Base-by-base conservation (phyloP, 352 stramenopile genomes). In the Phytopythium delawarense region DNA sequence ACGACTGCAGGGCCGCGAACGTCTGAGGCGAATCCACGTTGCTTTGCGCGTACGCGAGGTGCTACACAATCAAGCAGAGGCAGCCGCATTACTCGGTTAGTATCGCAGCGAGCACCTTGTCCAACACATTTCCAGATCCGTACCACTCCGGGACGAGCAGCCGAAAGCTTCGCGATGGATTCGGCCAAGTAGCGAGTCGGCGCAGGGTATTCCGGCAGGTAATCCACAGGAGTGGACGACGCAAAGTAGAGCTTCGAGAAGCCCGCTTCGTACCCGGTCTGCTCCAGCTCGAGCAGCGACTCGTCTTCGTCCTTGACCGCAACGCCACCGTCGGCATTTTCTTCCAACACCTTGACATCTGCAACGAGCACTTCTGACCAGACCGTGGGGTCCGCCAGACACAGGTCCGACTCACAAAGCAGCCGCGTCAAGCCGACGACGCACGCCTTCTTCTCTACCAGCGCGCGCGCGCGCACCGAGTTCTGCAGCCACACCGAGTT, bases 221-320 rank as follows among this genome's bases (percentile, higher is more conserved):
- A 81, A 72, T 99, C 96, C 54, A 92, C 79, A 1, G 79, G 66
- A 40, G 87, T 79, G 39, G 91, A 80, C 1, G 83, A 90, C 12
- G 94, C 95, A 74, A 98, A 98, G 62, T 96, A 92, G 20, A 99
- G 72, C 61, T 95, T 93, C 16, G 94, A 97, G 74, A 96, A 98
- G 11, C 91, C 90, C 39, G 94, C 87, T 83, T 98, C 94, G 65
- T 98, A 99, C 28, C 89, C 84, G 4, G 88, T 91, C 61, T 93
- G 72, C 58, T 93, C 80, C 40, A 93, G 65, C 32, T 91, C 87
- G 23, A 90, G 69, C 49, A 93, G 67, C 39, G 73, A 81, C 61
- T 96, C 90, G 60, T 98, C 88, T 42, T 89, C 81, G 59, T 89
- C 82, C 66, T 92, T 91, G 16, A 84, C 67, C 2, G 67, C 60